phyloP scores from a whole-genome alignment of 176 grass and related monocot genomes.

The Ensete glaucum region DNA sequence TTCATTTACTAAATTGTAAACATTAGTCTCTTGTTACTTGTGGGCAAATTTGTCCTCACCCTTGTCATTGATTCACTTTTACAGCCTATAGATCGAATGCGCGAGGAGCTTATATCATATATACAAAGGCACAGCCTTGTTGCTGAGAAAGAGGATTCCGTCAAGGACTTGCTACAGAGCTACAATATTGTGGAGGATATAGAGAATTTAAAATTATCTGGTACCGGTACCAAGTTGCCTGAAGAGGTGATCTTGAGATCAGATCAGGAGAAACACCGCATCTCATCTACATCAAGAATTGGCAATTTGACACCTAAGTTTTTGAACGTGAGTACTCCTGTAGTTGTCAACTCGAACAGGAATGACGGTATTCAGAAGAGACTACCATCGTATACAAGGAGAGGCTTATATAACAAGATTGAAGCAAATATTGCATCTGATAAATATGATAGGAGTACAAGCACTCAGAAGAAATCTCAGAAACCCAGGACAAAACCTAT shows the following conservation, averaged over 20 bases:
- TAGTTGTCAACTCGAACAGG: conserved; percentile 27
- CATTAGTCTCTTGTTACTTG: not conserved
- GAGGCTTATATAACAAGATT: conserved; percentile 38
- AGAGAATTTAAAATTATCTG: conserved; percentile 59
- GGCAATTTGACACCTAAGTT: conserved; percentile 64
- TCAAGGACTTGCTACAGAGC: conserved; percentile 58
- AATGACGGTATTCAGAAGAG: conserved; percentile 39
- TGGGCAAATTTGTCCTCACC: not conserved
- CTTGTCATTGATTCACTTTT: not conserved
- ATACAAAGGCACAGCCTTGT: conserved; percentile 45
- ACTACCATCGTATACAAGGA: conserved; percentile 32
- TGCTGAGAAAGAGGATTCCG: conserved; percentile 36
- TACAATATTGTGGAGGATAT: conserved; percentile 71
- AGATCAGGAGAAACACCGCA: conserved; percentile 31
- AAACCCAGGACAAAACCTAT: conserved; percentile 23
- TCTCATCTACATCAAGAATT: conserved; percentile 23
- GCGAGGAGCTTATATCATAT: conserved; percentile 85
- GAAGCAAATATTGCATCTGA: conserved; percentile 8
- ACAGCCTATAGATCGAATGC: conserved; percentile 77
- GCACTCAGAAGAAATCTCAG: conserved; percentile 27
- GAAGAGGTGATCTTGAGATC: conserved; percentile 26
- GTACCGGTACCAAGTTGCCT: conserved; percentile 19
- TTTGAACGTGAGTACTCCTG: conserved; percentile 34
- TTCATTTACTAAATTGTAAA: conserved; percentile 3
- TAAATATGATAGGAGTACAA: conserved; percentile 32